Evolutionary conservation across 352 stramenopile genomes (phyloP), one percentile per base, ranked within the genome.

Genomic region (Globisporangium okanoganense): DNA sequence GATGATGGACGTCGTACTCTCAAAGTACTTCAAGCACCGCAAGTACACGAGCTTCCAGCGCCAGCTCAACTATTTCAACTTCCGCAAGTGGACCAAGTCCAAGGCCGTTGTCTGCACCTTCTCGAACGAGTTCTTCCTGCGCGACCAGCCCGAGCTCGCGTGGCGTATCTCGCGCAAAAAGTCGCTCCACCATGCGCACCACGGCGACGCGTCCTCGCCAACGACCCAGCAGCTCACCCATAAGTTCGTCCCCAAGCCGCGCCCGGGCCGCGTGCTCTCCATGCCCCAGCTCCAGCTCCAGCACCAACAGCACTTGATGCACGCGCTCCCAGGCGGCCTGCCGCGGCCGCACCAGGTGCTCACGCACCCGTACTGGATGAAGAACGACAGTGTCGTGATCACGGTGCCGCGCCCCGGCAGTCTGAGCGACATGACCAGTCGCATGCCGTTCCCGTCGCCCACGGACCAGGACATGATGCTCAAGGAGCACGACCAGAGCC

Each of bases 51-150:
- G 88, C 56, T 95, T 98, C 62, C 88, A 97, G 64, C 86, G 93
- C 29, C 91, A 98, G 64, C 82, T 98, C 61, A 97, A 97, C 78
- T 98, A 98, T 69, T 98, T 98, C 66, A 88, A 72, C 67, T 98
- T 98, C 73, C 79, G 85, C 72, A 95, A 95, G 62, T 94, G 84
- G 84, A 94, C 84, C 69, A 93, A 93, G 65, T 89, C 79, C 58
- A 85, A 87, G 59, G 76, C 81, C 49, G 67, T 83, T 38, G 79
- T 88, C 36, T 90, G 81, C 67, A 90, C 81, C 45, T 90, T 90
- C 62, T 87, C 76, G 22, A 90, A 91, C 67, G 79, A 88, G 44
- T 87, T 72, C 59, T 90, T 90, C 69, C 48, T 82, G 47, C 78
- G 81, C 24, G 78, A 90, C 64, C 77, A 85, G 52, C 81, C 81